Conservation (phyloP, 768 basidiomycete genomes). For the Dictyophora rubrovolvata region DNA sequence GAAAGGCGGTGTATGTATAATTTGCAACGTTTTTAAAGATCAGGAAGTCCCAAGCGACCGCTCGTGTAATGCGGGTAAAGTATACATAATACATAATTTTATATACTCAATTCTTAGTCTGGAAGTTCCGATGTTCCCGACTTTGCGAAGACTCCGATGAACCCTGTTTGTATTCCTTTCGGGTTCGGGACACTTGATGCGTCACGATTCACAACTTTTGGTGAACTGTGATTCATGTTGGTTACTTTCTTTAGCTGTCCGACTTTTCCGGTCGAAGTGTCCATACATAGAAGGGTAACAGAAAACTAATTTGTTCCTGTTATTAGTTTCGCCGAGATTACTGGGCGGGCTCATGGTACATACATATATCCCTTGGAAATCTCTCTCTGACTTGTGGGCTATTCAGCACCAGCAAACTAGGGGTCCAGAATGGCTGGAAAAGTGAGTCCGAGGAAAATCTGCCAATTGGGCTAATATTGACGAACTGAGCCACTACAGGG, state of each 20-base stretch:
- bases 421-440: neutral
- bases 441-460: neutral
- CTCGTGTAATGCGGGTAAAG: neutral
- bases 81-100: no score
- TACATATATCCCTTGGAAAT: neutral
- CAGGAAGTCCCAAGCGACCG: neutral
- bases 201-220: neutral
- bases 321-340: neutral
- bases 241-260: neutral
- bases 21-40: neutral
- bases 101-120: neutral
- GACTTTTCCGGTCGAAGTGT: neutral
- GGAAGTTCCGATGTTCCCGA: neutral
- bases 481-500: neutral
- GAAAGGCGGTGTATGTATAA: neutral
- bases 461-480: no score
- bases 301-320: neutral
- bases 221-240: no score
- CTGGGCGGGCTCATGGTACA: neutral
- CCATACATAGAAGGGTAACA: neutral
- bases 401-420: neutral
- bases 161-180: neutral
- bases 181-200: neutral
- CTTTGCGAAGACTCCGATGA: neutral
- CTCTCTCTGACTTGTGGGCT: neutral